These are phyloP conservation scores for Microbotryum intermedium DNA, from an alignment of 1,284 basidiomycete genomes.

Conservation along the genomic window DNA sequence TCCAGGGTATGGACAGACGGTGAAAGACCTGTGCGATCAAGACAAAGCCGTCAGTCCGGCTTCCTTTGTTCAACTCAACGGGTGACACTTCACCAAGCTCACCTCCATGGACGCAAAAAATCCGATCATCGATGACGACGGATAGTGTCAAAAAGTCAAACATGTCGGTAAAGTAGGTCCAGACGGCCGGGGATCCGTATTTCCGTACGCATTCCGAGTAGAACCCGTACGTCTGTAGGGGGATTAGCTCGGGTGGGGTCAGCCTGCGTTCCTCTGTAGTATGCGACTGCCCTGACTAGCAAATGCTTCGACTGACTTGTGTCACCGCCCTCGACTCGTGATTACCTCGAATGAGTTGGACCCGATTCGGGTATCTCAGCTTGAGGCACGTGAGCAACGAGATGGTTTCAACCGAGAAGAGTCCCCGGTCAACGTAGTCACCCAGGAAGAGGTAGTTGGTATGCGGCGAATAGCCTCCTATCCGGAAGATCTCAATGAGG, in stretches of 20 bases:
- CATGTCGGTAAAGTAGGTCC: conserved; percentile 99
- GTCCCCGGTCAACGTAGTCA: conserved; percentile 94
- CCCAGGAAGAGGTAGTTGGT: conserved; percentile 98
- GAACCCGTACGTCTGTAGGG: conserved; percentile 86
- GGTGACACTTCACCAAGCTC: conserved; percentile 20
- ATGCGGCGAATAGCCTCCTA: conserved; percentile 90
- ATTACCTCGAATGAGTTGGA: conserved; percentile 95
- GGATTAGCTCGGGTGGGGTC: too few species aligned
- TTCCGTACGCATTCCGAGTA: conserved; percentile 98
- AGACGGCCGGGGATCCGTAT: conserved; percentile 88
- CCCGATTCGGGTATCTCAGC: conserved; percentile 89
- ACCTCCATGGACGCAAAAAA: conserved; percentile 99
- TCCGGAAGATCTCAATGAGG: conserved; percentile 96
- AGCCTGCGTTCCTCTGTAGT: too few species aligned
- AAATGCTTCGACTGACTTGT: too few species aligned
- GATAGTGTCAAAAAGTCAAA: conserved; percentile 97
- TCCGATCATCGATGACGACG: conserved; percentile 96
- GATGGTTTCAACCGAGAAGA: conserved; percentile 98
- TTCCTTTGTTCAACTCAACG: background rate
- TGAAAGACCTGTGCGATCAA: conserved; percentile 59
- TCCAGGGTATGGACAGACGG: conserved; percentile 98
- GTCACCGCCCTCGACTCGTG: conserved; percentile 98
- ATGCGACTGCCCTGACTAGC: too few species aligned
- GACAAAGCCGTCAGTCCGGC: background rate
- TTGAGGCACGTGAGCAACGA: conserved; percentile 95